Evolutionary conservation across 2,329 filamentous ascomycete species (phyloP), one percentile per base, ranked within the genome.

Genomic region (Ophiostoma quercus): DNA sequence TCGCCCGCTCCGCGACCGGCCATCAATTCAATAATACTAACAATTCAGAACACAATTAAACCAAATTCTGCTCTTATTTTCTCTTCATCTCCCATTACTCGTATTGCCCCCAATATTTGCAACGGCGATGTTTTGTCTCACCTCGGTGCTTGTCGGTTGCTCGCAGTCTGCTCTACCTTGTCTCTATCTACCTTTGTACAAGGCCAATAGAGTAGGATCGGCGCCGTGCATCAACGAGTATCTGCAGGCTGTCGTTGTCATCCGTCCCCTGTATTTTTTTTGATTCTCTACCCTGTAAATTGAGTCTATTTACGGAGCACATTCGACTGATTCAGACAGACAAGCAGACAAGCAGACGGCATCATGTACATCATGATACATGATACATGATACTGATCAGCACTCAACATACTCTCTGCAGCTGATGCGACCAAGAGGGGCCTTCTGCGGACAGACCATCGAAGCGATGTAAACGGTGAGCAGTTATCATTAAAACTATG

Each of bases 91-190:
- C n/a, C n/a, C 22, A 25, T 22, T 25, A 16, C 22, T 16, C 22
- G 12, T n/a, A 41, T 47, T 43, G 14, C 22, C 66, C 65, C 41
- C 19, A 47, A n/a, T 16, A 47, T 14, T n/a, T 14, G 22, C 22
- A 43, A 67, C 57, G 57, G 57, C 6, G 57, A 62, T 62, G 57
- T 62, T 60, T 25, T 62, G 57, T 62, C 57, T 62, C 57, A 62
- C 57, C 57, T 62, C 11, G 22, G 57, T 16, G 25, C 16, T 39
- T 62, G 57, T 19, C 29, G 32, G 16, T 32, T 63, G 32, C 32
- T 63, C 32, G 32, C 57, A 25, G 57, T 32, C 14, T 62, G 11
- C 39, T 41, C 39, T 41, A 2, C 12, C 11, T 3, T 4, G 11
- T 41, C 8, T 34, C 34, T 34, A 3, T 34, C 11, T 14, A 1